Conservation (phyloP, 208 protist species). For the Leishmania tarentolae region DNA sequence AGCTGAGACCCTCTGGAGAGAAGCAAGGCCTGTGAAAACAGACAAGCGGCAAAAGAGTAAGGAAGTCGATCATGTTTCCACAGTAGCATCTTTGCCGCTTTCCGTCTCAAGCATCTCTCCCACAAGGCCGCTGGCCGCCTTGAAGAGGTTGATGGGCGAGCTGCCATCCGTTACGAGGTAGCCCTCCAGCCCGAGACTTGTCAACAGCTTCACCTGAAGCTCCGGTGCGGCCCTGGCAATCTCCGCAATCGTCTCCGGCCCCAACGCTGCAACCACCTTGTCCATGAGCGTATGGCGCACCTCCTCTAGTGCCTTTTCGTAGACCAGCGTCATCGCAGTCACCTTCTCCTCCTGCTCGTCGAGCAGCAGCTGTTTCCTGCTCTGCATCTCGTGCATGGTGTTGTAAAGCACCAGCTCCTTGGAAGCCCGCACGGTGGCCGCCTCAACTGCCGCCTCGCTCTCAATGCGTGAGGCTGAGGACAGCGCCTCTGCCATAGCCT, state of each 20-base stretch:
- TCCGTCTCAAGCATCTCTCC: conserved; percentile 7
- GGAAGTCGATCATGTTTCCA: background rate
- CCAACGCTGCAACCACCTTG: conserved; percentile 62
- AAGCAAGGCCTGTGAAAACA: background rate
- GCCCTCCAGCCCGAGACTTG: conserved; percentile 76
- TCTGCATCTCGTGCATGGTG: conserved; percentile 60
- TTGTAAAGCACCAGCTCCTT: conserved; percentile 59
- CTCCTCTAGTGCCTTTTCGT: conserved; percentile 35
- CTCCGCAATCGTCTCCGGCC: conserved; percentile 72
- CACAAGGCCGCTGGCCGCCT: conserved; percentile 73
- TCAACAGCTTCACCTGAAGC: conserved; percentile 80
- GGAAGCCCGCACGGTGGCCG: conserved; percentile 75
- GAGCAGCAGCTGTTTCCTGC: conserved; percentile 35
- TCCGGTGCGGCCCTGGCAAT: conserved; percentile 86
- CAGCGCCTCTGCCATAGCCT: conserved; percentile 87
- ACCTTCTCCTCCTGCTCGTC: conserved; percentile 50
- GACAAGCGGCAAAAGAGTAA: background rate
- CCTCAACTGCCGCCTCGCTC: conserved; percentile 76
- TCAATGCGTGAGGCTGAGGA: conserved; percentile 91
- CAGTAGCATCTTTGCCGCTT: no score
- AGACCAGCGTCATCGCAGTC: conserved; percentile 29
- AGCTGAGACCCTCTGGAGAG: background rate
- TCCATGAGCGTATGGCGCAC: conserved; percentile 58
- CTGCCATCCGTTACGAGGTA: conserved; percentile 94
- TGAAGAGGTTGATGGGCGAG: conserved; percentile 92